Evolutionary conservation across 345 rosid species (phyloP), one percentile per base, ranked within the genome.

Genomic region (Heritiera littoralis): DNA sequence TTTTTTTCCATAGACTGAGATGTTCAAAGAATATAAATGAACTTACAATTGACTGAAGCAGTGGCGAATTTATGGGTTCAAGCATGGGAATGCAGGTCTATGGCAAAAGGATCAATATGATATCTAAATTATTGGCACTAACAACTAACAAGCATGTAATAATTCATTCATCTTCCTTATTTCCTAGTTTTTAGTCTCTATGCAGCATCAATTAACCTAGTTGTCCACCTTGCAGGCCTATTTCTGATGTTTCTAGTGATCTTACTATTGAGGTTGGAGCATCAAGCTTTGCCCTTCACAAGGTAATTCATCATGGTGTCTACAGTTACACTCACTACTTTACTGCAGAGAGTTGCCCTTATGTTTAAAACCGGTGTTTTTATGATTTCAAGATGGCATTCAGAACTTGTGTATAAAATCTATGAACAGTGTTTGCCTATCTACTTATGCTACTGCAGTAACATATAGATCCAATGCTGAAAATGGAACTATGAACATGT

Each of bases 241-340:
- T 94, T 78, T 92, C 98, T 2, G 98, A 96, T 61, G 98, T 96
- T 76, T 94, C 97, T 17, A 96, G 99, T 79, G 99, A 96, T 84
- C 94, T 96, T 32, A 90, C 88, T 1, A 80, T 96, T 28, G 97
- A 94, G 80, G 91, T 96, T 28, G 98, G 98, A 86, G 85, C 88
- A 35, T 91, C 98, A 1, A 93, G 80, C 86, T 94, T 96, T 85
- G 86, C 95, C 45, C 97, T 96, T 82, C 99, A 96, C 76, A 94
- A 94, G 95, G 99, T 92, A 90, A 70, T 70, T 17, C 48, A 13
- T 28, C 41, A 70, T 48, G 41, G 54, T 49, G 41, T 4, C 73
- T 43, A 43, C 45, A 43, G 49, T 9, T 28, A 12, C 66, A 61
- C 40, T 61, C 38, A 4, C 66, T 28, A 30, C 15, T 28, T 30